Evolutionary conservation across 2,329 filamentous ascomycete genomes (phyloP).

Genomic region (Dissoconium aciculare): DNA sequence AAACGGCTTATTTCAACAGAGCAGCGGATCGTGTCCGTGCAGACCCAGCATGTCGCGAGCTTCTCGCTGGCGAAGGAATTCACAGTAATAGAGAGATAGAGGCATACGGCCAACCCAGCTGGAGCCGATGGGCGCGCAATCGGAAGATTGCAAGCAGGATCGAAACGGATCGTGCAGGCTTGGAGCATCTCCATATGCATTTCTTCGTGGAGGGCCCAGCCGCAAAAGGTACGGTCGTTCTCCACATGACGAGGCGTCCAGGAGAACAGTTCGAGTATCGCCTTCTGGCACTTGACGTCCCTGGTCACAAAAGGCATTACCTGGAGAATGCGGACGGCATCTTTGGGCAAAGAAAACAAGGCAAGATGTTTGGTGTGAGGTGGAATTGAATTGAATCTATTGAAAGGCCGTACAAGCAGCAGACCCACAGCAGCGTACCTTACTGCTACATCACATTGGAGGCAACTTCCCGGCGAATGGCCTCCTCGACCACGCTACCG

Average conservation of each 20-base stretch:
- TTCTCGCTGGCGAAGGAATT: constrained; percentile 50
- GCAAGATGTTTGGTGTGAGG: constrained; percentile 47
- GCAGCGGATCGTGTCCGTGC: constrained; percentile 65
- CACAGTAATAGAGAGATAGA: constrained; percentile 51
- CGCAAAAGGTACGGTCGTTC: constrained; percentile 55
- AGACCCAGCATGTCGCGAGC: constrained; percentile 52
- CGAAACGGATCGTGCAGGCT: constrained; percentile 57
- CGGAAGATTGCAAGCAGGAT: constrained; percentile 37
- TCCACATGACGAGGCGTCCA: constrained; percentile 60
- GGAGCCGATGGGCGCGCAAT: constrained; percentile 63
- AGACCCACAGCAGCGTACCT: not conserved
- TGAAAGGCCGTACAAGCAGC: not conserved
- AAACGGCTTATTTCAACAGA: constrained; percentile 75
- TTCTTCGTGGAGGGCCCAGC: constrained; percentile 73
- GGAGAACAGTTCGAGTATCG: constrained; percentile 59
- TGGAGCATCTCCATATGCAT: constrained; percentile 68
- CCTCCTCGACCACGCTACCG: constrained; percentile 46
- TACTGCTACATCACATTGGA: constrained; percentile 3
- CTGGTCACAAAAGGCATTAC: constrained; percentile 48
- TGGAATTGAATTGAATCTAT: constrained; percentile 31
- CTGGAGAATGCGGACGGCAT: constrained; percentile 43
- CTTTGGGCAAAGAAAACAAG: constrained; percentile 24
- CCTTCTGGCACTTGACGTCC: constrained; percentile 66
- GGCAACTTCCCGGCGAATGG: constrained; percentile 39
- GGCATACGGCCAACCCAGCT: constrained; percentile 67